Evolutionary conservation across 73 alveolate genomes (phyloP).

Genomic region (Paramecium sonneborni): DNA sequence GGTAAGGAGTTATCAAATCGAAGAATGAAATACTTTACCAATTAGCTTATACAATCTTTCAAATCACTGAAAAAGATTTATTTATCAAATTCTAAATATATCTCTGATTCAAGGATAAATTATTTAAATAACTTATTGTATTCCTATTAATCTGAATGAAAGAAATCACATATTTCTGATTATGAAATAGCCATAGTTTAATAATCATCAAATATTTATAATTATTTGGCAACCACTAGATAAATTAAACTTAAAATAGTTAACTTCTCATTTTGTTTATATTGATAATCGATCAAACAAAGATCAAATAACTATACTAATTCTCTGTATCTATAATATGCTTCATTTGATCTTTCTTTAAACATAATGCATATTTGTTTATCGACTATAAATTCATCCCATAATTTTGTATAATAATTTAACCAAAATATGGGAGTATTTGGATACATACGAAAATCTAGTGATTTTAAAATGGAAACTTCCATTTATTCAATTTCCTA

Average conservation of each 20-base stretch:
- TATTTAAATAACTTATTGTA: neutral
- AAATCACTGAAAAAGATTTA: neutral
- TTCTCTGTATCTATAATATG: slow-evolving; percentile 18
- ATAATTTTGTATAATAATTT: slow-evolving; percentile 20
- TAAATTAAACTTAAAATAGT: neutral
- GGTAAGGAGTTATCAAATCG: slow-evolving; percentile 10
- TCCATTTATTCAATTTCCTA: neutral
- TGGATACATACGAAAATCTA: slow-evolving; percentile 19
- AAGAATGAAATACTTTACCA: neutral
- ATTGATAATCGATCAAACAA: slow-evolving; percentile 3
- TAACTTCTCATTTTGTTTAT: neutral
- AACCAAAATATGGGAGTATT: slow-evolving; percentile 46
- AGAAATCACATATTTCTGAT: slow-evolving; percentile 5
- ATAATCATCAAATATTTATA: neutral
- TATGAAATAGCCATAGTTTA: neutral
- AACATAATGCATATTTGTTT: neutral
- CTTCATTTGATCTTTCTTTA: slow-evolving; percentile 9
- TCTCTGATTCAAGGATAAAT: neutral
- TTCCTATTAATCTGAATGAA: neutral
- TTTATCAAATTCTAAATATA: neutral
- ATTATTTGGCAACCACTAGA: neutral
- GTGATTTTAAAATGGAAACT: neutral
- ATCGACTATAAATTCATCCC: slow-evolving; percentile 15
- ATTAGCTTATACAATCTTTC: neutral
- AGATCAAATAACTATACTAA: neutral